Conservation (phyloP, 257 asterid genomes). For the Capsicum pubescens region DNA sequence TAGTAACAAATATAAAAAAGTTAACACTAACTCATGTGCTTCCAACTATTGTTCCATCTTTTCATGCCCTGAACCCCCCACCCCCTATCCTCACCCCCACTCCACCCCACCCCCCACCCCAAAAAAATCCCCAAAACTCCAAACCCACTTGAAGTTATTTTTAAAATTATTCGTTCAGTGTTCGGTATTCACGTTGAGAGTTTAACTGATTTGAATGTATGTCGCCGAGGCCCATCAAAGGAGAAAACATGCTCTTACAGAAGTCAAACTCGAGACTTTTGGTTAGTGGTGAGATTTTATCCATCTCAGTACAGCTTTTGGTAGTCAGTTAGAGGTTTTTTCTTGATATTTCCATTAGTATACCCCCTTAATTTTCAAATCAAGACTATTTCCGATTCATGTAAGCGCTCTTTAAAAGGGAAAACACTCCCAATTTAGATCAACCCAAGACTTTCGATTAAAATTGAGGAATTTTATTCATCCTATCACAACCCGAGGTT, state of each 20-base stretch:
- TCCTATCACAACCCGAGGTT: background rate
- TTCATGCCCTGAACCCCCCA: conserved; percentile 26
- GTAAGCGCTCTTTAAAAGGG: too few relatives aligned
- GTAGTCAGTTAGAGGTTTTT: background rate
- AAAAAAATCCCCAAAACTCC: too few relatives aligned
- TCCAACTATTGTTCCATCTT: conserved; percentile 78
- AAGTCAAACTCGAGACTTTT: rapidly evolving
- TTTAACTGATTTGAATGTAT: background rate
- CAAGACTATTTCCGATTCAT: too few relatives aligned
- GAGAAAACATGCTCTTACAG: background rate
- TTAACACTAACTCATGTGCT: conserved; percentile 66
- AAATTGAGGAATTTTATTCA: background rate
- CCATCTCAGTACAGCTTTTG: background rate
- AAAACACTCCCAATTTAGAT: background rate
- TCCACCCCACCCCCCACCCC: too few relatives aligned
- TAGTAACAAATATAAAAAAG: conserved; percentile 41
- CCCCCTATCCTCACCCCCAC: background rate
- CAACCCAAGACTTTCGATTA: background rate
- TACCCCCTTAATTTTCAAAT: too few relatives aligned
- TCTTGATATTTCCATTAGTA: too few relatives aligned
- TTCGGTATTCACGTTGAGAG: background rate
- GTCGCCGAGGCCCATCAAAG: rapidly evolving
- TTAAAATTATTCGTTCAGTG: too few relatives aligned
- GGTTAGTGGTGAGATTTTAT: background rate
- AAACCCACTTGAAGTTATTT: background rate